phyloP scores from a whole-genome alignment of 768 basidiomycete genomes.

The Clavulina sp. region DNA sequence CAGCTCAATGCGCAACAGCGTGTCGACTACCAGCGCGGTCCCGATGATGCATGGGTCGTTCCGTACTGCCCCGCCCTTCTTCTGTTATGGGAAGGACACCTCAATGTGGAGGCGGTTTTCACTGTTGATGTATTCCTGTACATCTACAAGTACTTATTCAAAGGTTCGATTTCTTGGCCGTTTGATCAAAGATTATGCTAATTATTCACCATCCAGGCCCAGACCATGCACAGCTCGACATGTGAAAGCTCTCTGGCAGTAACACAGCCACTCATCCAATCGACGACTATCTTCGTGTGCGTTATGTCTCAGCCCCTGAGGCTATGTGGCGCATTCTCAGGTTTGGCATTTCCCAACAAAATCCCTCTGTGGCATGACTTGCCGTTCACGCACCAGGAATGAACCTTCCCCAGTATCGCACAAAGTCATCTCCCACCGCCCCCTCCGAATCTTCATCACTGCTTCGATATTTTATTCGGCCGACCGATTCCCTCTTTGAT shows the following conservation, averaged over 20 bases:
- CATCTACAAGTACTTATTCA: constrained; percentile 13
- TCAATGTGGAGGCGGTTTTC: constrained; percentile 7
- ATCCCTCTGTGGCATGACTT: constrained; percentile 3
- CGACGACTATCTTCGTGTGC: constrained; percentile 4
- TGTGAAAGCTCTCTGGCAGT: neutral
- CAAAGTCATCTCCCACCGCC: neutral
- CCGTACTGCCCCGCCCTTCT: constrained; percentile 3
- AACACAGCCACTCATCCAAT: constrained; percentile 7
- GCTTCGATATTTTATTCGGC: constrained; percentile 2
- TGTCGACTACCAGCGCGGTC: constrained; percentile 6
- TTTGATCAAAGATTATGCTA: too few relatives aligned
- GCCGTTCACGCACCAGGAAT: constrained; percentile 2
- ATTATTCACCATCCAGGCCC: too few relatives aligned
- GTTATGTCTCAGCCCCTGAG: constrained; percentile 9
- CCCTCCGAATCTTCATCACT: neutral
- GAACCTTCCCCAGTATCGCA: neutral
- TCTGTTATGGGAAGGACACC: constrained; percentile 8
- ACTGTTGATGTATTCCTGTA: constrained; percentile 7
- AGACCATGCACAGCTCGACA: neutral
- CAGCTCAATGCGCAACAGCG: constrained; percentile 17
- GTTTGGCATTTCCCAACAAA: constrained; percentile 4
- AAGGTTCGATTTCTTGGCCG: too few relatives aligned
- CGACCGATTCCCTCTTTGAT: neutral
- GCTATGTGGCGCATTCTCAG: constrained; percentile 8
- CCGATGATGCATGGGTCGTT: constrained; percentile 4